phyloP scores from a whole-genome alignment of 208 protist genomes.

The Phytomonas serpens region DNA sequence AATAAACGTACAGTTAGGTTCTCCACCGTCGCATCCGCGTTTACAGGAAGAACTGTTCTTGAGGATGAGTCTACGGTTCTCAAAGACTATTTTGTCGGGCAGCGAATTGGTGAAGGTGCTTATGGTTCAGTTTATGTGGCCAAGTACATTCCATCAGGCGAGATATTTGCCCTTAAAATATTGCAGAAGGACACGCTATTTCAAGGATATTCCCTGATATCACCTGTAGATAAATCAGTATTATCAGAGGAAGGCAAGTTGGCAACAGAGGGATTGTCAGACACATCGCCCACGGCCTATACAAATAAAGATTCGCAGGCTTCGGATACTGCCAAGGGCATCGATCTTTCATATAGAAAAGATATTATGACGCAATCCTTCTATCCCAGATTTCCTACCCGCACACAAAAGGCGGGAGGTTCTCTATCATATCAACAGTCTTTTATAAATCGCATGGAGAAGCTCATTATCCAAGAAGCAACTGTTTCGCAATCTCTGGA shows the following conservation, averaged over 20 bases:
- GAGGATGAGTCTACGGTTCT: slow-evolving; percentile 67
- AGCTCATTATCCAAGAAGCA: slow-evolving; percentile 78
- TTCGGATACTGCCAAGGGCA: neutral
- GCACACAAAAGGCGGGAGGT: neutral
- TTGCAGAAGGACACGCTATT: slow-evolving; percentile 73
- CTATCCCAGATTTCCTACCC: neutral
- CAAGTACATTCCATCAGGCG: slow-evolving; percentile 69
- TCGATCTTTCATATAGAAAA: neutral
- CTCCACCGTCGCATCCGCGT: slow-evolving; percentile 38
- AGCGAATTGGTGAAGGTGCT: slow-evolving; percentile 80
- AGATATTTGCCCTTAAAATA: slow-evolving; percentile 82
- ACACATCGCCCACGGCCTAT: neutral
- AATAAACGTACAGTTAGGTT: slow-evolving; percentile 9
- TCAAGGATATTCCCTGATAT: slow-evolving; percentile 9
- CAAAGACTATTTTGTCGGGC: slow-evolving; percentile 63
- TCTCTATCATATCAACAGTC: neutral
- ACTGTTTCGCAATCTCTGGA: slow-evolving; percentile 83
- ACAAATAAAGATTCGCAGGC: neutral
- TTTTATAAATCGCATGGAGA: slow-evolving; percentile 33
- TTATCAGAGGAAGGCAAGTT: slow-evolving; percentile 1
- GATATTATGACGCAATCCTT: neutral
- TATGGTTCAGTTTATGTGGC: slow-evolving; percentile 84
- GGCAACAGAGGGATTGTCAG: neutral
- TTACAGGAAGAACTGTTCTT: slow-evolving; percentile 54
- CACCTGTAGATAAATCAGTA: slow-evolving; percentile 1